A percentile compares a stretch with the other conserved stretches of the same genome.
Conservation (phyloP, 768 basidiomycete species). For the Ramaria sp. region DNA sequence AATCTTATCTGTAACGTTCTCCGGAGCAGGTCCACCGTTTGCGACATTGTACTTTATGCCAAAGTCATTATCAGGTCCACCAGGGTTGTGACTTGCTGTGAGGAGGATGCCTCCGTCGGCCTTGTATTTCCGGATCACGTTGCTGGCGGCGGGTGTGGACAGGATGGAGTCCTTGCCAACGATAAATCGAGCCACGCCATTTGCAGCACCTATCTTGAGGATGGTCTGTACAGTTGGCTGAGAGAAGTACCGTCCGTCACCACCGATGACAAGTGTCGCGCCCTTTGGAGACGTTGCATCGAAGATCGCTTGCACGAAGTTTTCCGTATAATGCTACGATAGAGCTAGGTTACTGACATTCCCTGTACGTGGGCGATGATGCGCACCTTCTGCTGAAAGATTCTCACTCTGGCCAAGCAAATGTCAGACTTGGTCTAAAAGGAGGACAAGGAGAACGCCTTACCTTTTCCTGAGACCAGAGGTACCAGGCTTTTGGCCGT, state of each 20-base stretch:
- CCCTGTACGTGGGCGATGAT: background rate
- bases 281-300: conserved; percentile 76
- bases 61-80: conserved; percentile 96
- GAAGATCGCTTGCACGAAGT: conserved; percentile 92
- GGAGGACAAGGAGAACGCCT: conserved; percentile 14
- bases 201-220: conserved; percentile 88
- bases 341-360: background rate
- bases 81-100: conserved; percentile 96
- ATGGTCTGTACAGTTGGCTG: conserved; percentile 84
- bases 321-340: conserved; percentile 91
- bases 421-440: conserved; percentile 15
- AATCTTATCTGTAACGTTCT: conserved; percentile 92
- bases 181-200: conserved; percentile 86
- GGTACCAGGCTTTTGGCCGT: conserved; percentile 95
- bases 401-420: conserved; percentile 61
- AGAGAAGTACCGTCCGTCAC: conserved; percentile 91
- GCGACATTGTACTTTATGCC: conserved; percentile 99
- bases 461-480: conserved; percentile 95
- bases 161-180: conserved; percentile 86
- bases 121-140: conserved; percentile 92
- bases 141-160: conserved; percentile 95
- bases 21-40: conserved; percentile 96
- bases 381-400: conserved; percentile 91
- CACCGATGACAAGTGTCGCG: conserved; percentile 86
- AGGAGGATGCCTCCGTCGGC: conserved; percentile 94